phyloP scores from a whole-genome alignment of 306 rosid genomes.

The Alnus glutinosa region DNA sequence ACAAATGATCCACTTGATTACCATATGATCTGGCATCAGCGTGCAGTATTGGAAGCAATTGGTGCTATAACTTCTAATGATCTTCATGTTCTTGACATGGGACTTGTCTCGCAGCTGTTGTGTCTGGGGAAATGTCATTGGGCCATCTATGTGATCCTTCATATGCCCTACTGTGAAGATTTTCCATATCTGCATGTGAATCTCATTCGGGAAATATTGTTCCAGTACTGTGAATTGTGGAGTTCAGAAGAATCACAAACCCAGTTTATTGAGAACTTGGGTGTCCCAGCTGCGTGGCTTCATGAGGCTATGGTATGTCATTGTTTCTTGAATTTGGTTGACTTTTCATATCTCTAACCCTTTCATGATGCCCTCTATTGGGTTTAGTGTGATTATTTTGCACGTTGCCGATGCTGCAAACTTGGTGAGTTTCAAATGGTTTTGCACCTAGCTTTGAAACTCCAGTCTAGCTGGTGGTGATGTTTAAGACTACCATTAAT shows the following conservation, averaged over 20 bases:
- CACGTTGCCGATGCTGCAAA: background rate
- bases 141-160: conserved; percentile 97
- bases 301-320: conserved; percentile 90
- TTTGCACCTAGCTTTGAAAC: conserved; percentile 21
- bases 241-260: conserved; percentile 77
- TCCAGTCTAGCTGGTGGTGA: conserved; percentile 7
- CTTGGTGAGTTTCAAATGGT: background rate
- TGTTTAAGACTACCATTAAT: background rate
- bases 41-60: conserved; percentile 80
- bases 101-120: conserved; percentile 78
- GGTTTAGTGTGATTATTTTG: background rate
- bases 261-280: conserved; percentile 76
- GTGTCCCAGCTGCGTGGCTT: conserved; percentile 86
- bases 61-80: conserved; percentile 81
- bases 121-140: conserved; percentile 89
- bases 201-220: conserved; percentile 84
- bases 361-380: conserved; percentile 8
- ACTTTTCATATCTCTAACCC: background rate
- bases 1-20: conserved; percentile 93
- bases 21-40: conserved; percentile 98
- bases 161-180: conserved; percentile 72
- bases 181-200: conserved; percentile 80
- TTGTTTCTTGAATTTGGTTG: conserved; percentile 14
- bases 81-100: conserved; percentile 91
- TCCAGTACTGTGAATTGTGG: conserved; percentile 96